Evolutionary conservation across 192 early-diverging fungal genomes (phyloP), one percentile per base, ranked within the genome.

Genomic region (Gryganskiella cystojenkinii): DNA sequence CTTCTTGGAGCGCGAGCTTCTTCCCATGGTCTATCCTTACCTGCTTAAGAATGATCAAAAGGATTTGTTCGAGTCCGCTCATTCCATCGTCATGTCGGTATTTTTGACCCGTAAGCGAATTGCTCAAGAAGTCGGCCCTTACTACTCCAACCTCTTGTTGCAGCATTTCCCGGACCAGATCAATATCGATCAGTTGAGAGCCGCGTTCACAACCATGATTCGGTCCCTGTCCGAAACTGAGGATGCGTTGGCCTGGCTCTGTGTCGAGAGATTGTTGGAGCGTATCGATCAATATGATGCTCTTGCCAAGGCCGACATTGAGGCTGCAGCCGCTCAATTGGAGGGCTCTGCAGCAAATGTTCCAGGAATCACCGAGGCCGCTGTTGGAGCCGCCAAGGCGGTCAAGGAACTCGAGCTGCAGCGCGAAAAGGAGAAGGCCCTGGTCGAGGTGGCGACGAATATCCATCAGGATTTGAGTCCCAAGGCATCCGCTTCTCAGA

Each of bases 221-320:
- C 71, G 74, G 47, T 80, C 85, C 4, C 59, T 86, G 5, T 85
- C 81, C 22, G 78, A 79, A 25, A 80, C 81, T 0, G 85, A 88
- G 52, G 83, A 86, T 56, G 82, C 83, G 3, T 45, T 86, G 10
- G 83, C 81, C 4, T 88, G 83, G 85, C 67, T 84, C 8, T 85
- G 83, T 45, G 82, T 88, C 10, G 68, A 82, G 45, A 80, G 65
- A 27, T 45, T 86, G 11, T 33, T 85, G 30, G 53, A 74, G 22
- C 80, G 75, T 56, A 81, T 86, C 22, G 67, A 83, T 28, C 42
- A 50, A 7, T 68, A 72, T 62, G 73, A 76, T 51, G 53, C 43
- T 14, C 55, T 64, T 19, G 37, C 55, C 1, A 55, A 64, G 25
- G 31, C 66, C 1, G 70, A 71, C 22, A 22, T 44, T 1, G 46